Base-by-base conservation (phyloP, 2,329 filamentous ascomycete genomes). In the Fusarium sp. region DNA sequence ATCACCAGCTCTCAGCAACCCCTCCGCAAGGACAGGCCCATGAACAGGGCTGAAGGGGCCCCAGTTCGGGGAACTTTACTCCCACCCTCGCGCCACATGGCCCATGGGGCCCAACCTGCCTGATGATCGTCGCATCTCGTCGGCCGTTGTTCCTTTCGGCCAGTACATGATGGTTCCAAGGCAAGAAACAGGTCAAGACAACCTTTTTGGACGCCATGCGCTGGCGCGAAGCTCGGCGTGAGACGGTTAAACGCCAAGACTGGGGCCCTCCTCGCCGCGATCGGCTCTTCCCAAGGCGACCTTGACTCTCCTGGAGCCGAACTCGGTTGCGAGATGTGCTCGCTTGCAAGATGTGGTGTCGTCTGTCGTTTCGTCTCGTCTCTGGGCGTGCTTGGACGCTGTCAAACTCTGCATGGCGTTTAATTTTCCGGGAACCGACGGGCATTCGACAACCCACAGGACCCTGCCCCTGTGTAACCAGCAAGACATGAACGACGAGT, bases 1-100 rank as follows among this genome's bases (percentile, higher is more conserved):
- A 40, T 63, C 60, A 38, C 45, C 43, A 63, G 30, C 33, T 54
- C 59, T 35, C 45, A 35, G 60, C 33, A 54, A 32, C 45, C 33
- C 56, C 45, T 63, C 60, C 45, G 7, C 60, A 54, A 25, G 60
- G 60, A 63, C 22, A 54, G 43, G 60, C 45, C 60, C 33, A 40
- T 38, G 45, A 63, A 54, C 60, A 54, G 60, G 60, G 60, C 60
- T 63, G 60, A 63, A 54, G 4, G 25, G 30, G 60, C 32, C 45
- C 45, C 32, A 40, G 60, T 35, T 63, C 15, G 47, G 33, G 60
- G 45, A 54, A n/a, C 45, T 63, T 54, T 35, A 38, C 45, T 54
- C 25, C 22, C 60, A 38, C 45, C 45, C 43, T 50, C 20, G 32
- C 20, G 20, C 59, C 43, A 62, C 40, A 50, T 62, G 59, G 59